Base-by-base conservation (phyloP, 352 stramenopile species). In the Nothophytophthora sp. region DNA sequence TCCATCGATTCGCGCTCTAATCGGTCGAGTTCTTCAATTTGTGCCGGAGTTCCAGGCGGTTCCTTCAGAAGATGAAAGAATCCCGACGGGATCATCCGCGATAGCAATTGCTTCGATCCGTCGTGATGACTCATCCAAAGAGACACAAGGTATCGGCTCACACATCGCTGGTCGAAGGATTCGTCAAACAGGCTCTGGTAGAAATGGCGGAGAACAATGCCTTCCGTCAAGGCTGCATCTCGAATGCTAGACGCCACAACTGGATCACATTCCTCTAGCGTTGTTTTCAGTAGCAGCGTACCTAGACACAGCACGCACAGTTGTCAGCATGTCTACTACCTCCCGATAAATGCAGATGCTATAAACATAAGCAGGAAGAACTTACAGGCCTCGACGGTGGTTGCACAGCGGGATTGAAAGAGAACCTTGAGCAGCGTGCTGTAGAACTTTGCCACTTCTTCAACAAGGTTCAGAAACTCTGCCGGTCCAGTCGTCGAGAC, bases 121-220 rank as follows among this genome's bases (percentile, higher is more conserved):
- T 72, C 62, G 37, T 97, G 80, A 43, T 97, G 87, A 35, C 86
- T 95, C 81, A 98, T 95, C 92, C 93, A 99, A 10, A 98, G 61
- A 13, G 88, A 96, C 15, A 98, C 95, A n/a, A 98, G 60, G 67
- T 98, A 98, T 28, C 95, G 85, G 53, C 80, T 97, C 7, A 98
- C 83, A 40, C 90, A 97, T 11, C 95, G 75, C 58, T 98, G 89
- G 40, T 97, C 90, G 45, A 89, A 95, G n/a, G 83, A 90, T 10
- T 90, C 65, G 43, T 96, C 91, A 53, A 98, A 98, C 19, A 98
- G 68, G 0, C 88, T 86, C 47, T 97, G 89, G 28, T 95, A 95
- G 18, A 99, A 92, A 50, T 98, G 91, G 6, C 91, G 81, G 30
- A 99, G 63, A 13, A 98, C 74, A 18, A 98, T 92, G 4, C 90